phyloP scores from a whole-genome alignment of 1,284 basidiomycete species.

The Fomitopsis pinicola region DNA sequence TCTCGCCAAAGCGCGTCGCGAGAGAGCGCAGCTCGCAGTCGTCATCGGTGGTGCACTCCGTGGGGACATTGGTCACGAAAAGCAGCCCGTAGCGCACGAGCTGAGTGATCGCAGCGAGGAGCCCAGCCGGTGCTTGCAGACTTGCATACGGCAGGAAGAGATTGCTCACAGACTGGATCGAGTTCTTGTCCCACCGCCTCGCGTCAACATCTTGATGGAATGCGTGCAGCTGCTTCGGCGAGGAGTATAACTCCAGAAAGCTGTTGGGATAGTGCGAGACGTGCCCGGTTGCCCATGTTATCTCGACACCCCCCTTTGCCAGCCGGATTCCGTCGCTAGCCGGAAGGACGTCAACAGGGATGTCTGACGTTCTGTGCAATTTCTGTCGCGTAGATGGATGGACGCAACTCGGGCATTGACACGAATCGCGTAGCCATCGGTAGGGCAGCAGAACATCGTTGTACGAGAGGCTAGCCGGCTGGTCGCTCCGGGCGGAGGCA shows the following conservation, averaged over 20 bases:
- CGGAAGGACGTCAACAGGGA: slow-evolving; percentile 44
- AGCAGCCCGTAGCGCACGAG: slow-evolving; percentile 51
- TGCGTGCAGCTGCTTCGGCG: slow-evolving; percentile 19
- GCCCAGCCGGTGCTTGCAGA: slow-evolving; percentile 35
- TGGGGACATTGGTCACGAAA: slow-evolving; percentile 59
- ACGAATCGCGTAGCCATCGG: slow-evolving; percentile 53
- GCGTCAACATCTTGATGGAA: slow-evolving; percentile 38
- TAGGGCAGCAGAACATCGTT: slow-evolving; percentile 25
- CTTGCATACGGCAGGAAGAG: slow-evolving; percentile 51
- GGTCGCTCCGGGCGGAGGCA: background rate
- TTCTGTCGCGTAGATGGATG: slow-evolving; percentile 57
- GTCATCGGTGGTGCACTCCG: slow-evolving; percentile 45
- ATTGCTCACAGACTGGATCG: slow-evolving; percentile 30
- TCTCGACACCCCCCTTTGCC: slow-evolving; percentile 37
- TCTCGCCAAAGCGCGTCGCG: slow-evolving; percentile 65
- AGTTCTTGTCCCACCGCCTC: slow-evolving; percentile 33
- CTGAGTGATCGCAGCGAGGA: slow-evolving; percentile 52
- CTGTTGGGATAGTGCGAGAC: slow-evolving; percentile 44
- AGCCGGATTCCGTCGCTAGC: slow-evolving; percentile 33
- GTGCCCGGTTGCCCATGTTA: slow-evolving; percentile 60
- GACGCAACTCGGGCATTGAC: slow-evolving; percentile 46
- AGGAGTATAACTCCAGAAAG: slow-evolving; percentile 43
- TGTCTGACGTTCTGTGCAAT: slow-evolving; percentile 67
- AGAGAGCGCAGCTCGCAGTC: slow-evolving; percentile 66
- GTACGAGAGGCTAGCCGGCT: slow-evolving; percentile 9